Conservation (phyloP, 768 basidiomycete genomes). For the Lactarius hatsudake region DNA sequence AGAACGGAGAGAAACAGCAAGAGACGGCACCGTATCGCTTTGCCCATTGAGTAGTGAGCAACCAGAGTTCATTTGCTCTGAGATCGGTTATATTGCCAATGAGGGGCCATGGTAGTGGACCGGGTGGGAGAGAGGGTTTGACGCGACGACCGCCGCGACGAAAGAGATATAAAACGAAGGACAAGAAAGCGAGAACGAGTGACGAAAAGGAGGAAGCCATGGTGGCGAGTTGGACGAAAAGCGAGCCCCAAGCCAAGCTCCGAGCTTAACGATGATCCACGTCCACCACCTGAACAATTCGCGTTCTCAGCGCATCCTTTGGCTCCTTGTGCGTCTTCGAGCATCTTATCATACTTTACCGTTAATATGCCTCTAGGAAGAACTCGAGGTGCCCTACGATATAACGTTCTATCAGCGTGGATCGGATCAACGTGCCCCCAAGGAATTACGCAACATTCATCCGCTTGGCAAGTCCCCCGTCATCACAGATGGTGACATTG, state of each 20-base stretch:
- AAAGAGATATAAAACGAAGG: conserved; percentile 7
- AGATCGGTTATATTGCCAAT: conserved; percentile 65
- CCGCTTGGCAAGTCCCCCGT: conserved; percentile 50
- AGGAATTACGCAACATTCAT: conserved; percentile 38
- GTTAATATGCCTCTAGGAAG: conserved; percentile 39
- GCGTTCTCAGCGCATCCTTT: conserved; percentile 49
- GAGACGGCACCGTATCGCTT: conserved; percentile 52
- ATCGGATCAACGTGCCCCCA: conserved; percentile 36
- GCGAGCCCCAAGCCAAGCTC: background rate
- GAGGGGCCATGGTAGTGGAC: conserved; percentile 62
- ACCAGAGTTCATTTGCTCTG: conserved; percentile 60
- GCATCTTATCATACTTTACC: conserved; percentile 21
- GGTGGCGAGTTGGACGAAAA: background rate
- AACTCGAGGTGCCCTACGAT: conserved; percentile 45
- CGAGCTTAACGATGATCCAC: conserved; percentile 21
- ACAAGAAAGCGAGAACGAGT: conserved; percentile 12
- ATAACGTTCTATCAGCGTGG: conserved; percentile 42
- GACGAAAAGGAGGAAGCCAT: conserved; percentile 11
- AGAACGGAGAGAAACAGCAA: background rate
- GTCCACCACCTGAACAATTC: conserved; percentile 49
- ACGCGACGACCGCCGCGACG: background rate
- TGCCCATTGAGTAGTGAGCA: conserved; percentile 59
- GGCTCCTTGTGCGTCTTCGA: conserved; percentile 40
- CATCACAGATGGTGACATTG: conserved; percentile 46
- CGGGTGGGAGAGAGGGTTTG: conserved; percentile 51